Base-by-base conservation (phyloP, 1,284 basidiomycete species). In the Fomitopsis palustris region DNA sequence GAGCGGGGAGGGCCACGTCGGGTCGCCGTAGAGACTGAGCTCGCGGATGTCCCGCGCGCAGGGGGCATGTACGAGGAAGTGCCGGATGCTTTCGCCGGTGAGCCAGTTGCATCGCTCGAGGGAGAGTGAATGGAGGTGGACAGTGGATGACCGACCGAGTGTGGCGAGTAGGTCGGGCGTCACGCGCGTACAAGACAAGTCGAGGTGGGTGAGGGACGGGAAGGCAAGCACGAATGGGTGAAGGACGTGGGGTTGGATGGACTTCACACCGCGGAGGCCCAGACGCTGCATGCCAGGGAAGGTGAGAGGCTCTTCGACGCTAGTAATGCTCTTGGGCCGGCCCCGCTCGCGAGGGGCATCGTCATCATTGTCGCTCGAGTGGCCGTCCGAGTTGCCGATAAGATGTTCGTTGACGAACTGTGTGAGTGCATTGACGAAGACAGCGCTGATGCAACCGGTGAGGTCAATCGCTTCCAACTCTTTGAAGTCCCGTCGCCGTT, bases 361-460 rank as follows among this genome's bases (percentile, higher is more conserved):
- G 55, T 78, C 75, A 38, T 85, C 82, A 39, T 79, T 77, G 35
- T 79, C 80, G 59, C 69, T 80, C 21, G 76, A 73, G 47, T 81
- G 77, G 21, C 75, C 70, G 14, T 86, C 84, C 19, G 77, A 62
- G 45, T 67, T 65, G 25, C n/a, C 78, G 71, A 68, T 75, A 25
- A 95, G 75, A 75, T 92, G 85, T 52, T 81, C 82, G 57, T 84
- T 80, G 61, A 95, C 93, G 70, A 98, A 96, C 59, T 92, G 88
- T 38, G 83, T 81, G 65, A 97, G 82, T 0, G 92, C 93, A 63
- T 87, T 85, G 59, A 92, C 88, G 68, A 98, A 98, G 6, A 91
- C 88, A 19, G 85, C 84, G 69, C 93, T 95, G 70, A 98, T 90
- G 72, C 96, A 98, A 65, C 95, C 96, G 21, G 95, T 98, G 55